These are phyloP conservation scores for Capronia americana DNA, from an alignment of 2,329 filamentous ascomycete species.

Conservation along the genomic window DNA sequence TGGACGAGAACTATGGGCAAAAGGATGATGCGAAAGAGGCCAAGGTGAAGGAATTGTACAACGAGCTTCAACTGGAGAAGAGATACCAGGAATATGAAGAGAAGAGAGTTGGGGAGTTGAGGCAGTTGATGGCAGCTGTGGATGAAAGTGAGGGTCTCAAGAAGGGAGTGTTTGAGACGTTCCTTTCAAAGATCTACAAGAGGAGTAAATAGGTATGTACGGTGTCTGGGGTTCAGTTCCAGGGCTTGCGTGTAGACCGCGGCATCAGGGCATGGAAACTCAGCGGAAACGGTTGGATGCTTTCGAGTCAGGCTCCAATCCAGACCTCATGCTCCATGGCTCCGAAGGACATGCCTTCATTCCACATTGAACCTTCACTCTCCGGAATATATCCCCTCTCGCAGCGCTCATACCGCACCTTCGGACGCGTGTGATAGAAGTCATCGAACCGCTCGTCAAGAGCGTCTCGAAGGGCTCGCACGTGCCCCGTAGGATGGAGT, in stretches of 20 bases:
- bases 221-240: not conserved
- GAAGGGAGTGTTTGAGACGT: slow-evolving; percentile 86
- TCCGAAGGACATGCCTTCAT: slow-evolving; percentile 16
- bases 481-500: slow-evolving; percentile 44
- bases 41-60: slow-evolving; percentile 84
- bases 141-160: slow-evolving; percentile 90
- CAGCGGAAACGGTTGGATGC: not conserved
- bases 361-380: slow-evolving; percentile 24
- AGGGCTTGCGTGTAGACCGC: not conserved
- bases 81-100: slow-evolving; percentile 91
- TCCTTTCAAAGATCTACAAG: slow-evolving; percentile 98
- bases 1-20: slow-evolving; percentile 91
- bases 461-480: slow-evolving; percentile 45
- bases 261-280: not conserved
- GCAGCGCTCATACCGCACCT: slow-evolving; percentile 23
- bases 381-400: slow-evolving; percentile 25
- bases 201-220: slow-evolving; percentile 77
- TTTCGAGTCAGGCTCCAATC: slow-evolving; percentile 13
- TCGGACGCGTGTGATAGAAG: slow-evolving; percentile 20
- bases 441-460: slow-evolving; percentile 35
- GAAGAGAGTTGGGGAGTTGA: slow-evolving; percentile 78
- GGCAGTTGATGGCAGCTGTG: slow-evolving; percentile 74
- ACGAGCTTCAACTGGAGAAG: slow-evolving; percentile 82
- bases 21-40: slow-evolving; percentile 86
- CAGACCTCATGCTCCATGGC: slow-evolving; percentile 23